These are phyloP conservation scores for Rhytidiadelphus loreus DNA, from an alignment of 225 moss, liverwort and hornwort genomes.

Conservation along the genomic window DNA sequence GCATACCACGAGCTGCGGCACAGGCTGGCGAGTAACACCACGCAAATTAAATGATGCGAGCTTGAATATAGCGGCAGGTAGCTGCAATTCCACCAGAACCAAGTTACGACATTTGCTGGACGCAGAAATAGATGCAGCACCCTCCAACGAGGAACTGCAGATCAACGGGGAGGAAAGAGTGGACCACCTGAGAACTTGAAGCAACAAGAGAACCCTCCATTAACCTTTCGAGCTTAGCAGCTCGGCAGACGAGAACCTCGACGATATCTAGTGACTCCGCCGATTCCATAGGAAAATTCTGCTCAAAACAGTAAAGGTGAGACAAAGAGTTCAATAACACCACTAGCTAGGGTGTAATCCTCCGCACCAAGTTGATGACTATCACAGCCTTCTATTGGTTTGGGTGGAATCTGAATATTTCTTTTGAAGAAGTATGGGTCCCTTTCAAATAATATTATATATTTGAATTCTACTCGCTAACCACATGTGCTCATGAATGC, in stretches of 20 bases:
- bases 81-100: slow-evolving; percentile 41
- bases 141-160: not conserved
- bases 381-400: not conserved
- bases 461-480: not conserved
- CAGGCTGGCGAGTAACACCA: slow-evolving; percentile 60
- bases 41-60: slow-evolving; percentile 85
- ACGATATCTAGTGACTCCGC: slow-evolving; percentile 77
- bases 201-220: slow-evolving; percentile 85
- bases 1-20: slow-evolving; percentile 86
- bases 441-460: not conserved
- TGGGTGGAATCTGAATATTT: not conserved
- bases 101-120: not conserved
- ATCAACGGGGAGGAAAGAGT: not conserved
- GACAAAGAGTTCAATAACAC: not conserved
- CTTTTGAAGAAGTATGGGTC: not conserved
- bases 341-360: not conserved
- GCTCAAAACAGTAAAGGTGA: not conserved
- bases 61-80: slow-evolving; percentile 98
- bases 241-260: slow-evolving; percentile 88
- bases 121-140: slow-evolving; percentile 3
- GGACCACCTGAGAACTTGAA: slow-evolving; percentile 72
- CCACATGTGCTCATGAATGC: not conserved
- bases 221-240: slow-evolving; percentile 73
- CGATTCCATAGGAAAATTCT: slow-evolving; percentile 75
- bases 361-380: not conserved